A percentile compares a stretch with the other conserved stretches of the same genome.
phyloP scores from a whole-genome alignment of 2,329 filamentous ascomycete genomes.

The Colletotrichum camelliae region DNA sequence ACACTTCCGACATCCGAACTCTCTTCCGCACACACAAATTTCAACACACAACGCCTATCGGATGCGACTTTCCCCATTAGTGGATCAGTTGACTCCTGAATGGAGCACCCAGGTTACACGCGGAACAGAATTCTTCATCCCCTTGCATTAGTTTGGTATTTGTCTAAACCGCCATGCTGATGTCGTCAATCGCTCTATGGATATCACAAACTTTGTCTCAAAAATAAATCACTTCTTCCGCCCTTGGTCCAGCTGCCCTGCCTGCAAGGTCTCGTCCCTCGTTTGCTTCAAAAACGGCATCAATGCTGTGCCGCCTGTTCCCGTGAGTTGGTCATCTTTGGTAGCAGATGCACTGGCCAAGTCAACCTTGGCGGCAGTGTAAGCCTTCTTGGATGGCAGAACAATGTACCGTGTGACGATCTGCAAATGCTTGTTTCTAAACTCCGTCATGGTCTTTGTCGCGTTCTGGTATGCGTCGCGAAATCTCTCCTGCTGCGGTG shows the following conservation, averaged over 20 bases:
- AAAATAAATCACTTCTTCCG: background rate
- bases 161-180: background rate
- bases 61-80: constrained; percentile 10
- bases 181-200: background rate
- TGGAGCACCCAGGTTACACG: constrained; percentile 4
- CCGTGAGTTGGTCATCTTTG: constrained; percentile 63
- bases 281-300: constrained; percentile 91
- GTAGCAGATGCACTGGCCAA: constrained; percentile 49
- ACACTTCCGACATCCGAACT: background rate
- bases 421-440: constrained; percentile 87
- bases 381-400: constrained; percentile 66
- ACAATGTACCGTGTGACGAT: constrained; percentile 93
- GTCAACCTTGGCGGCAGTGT: constrained; percentile 32
- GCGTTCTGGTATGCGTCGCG: constrained; percentile 69
- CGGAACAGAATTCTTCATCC: background rate
- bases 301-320: constrained; percentile 86
- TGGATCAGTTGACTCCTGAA: background rate
- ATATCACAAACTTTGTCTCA: background rate
- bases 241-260: constrained; percentile 33
- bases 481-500: constrained; percentile 50
- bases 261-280: constrained; percentile 75
- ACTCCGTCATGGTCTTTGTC: constrained; percentile 74
- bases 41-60: background rate
- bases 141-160: constrained; percentile 10
- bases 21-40: background rate